Conservation (phyloP, 768 basidiomycete genomes). For the Pholiota conissans region DNA sequence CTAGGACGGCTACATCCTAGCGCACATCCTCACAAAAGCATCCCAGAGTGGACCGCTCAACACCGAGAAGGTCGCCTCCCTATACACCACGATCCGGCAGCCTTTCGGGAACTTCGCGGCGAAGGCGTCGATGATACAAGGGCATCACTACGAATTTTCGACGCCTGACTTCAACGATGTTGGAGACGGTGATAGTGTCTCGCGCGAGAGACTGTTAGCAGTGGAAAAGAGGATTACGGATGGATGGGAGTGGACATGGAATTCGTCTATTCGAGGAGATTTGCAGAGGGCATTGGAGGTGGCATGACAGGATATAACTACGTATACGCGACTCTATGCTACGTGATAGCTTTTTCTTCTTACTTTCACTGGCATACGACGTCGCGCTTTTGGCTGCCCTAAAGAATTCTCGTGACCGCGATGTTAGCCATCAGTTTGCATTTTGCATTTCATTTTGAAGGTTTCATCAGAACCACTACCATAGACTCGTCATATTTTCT, state of each 20-base stretch:
- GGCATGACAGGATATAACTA: no score
- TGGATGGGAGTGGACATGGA: slow-evolving; percentile 62
- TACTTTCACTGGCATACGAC: no score
- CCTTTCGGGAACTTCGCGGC: slow-evolving; percentile 38
- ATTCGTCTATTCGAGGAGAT: slow-evolving; percentile 35
- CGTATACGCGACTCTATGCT: no score
- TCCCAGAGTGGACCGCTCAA: slow-evolving; percentile 33
- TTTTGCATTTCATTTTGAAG: no score
- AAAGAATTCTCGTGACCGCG: slow-evolving; percentile 12
- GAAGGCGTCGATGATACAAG: slow-evolving; percentile 34
- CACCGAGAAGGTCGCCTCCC: slow-evolving; percentile 29
- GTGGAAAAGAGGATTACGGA: slow-evolving; percentile 38
- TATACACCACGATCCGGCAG: slow-evolving; percentile 46
- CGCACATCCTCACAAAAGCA: slow-evolving; percentile 40
- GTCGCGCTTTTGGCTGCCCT: slow-evolving; percentile 32
- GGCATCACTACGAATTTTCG: slow-evolving; percentile 35
- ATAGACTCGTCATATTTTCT: no score
- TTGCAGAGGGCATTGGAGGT: slow-evolving; percentile 10
- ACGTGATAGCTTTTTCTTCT: no score
- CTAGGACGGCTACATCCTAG: slow-evolving; percentile 48
- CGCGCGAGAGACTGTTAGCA: slow-evolving; percentile 28
- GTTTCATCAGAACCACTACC: no score
- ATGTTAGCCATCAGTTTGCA: no score
- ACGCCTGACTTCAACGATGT: slow-evolving; percentile 24
- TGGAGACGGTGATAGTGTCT: slow-evolving; percentile 18